phyloP scores from a whole-genome alignment of 345 rosid genomes.

The Populus alba region DNA sequence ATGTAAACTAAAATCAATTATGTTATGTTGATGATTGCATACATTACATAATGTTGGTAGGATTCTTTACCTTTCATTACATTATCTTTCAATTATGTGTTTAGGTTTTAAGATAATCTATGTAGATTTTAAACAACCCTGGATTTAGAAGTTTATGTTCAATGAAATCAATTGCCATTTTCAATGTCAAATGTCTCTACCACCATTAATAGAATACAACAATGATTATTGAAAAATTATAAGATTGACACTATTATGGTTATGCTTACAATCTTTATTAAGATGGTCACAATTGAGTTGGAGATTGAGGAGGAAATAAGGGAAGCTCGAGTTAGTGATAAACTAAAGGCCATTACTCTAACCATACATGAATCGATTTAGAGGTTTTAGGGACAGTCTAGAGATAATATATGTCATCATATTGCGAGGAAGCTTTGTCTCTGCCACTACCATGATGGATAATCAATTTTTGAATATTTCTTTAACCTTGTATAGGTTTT shows the following conservation, averaged over 20 bases:
- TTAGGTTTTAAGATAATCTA: too few relatives aligned
- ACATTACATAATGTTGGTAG: too few relatives aligned
- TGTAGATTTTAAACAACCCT: too few relatives aligned
- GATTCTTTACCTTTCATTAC: too few relatives aligned
- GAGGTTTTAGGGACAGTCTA: constrained; percentile 25
- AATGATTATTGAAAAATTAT: neutral
- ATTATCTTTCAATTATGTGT: too few relatives aligned
- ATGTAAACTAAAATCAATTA: too few relatives aligned
- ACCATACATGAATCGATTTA: constrained; percentile 29
- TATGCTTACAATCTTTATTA: neutral
- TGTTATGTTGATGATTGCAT: too few relatives aligned
- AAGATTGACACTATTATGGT: neutral
- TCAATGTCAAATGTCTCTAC: neutral
- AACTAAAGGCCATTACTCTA: constrained; percentile 21
- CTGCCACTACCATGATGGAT: neutral
- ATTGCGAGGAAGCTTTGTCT: neutral
- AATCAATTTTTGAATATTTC: neutral
- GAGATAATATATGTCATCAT: constrained; percentile 21
- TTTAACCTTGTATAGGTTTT: neutral
- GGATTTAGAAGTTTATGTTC: too few relatives aligned
- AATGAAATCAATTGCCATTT: too few relatives aligned
- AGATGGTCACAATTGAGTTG: neutral
- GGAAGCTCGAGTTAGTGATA: neutral
- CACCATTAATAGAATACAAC: neutral
- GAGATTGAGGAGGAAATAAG: neutral